Conservation (phyloP, 768 basidiomycete genomes). For the Clitopilus passeckerianus region DNA sequence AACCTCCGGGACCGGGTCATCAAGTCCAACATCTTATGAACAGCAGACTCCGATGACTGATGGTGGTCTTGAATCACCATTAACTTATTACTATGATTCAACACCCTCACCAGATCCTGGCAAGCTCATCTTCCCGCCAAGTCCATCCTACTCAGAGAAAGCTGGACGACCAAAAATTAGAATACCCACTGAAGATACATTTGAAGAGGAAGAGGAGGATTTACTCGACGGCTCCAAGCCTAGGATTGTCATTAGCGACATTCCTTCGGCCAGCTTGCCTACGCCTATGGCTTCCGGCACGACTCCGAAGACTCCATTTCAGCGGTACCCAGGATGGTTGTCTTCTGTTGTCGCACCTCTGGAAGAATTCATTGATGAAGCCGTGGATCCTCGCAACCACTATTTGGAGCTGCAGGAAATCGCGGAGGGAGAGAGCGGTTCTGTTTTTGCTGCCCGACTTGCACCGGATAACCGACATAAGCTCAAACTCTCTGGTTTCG, state of each 20-base stretch:
- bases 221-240: constrained; percentile 17
- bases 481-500: constrained; percentile 32
- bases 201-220: constrained; percentile 16
- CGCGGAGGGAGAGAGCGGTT: constrained; percentile 80
- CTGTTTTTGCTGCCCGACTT: constrained; percentile 48
- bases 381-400: constrained; percentile 54
- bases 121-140: constrained; percentile 14
- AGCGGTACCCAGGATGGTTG: constrained; percentile 60
- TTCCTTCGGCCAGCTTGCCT: constrained; percentile 2
- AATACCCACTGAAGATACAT: constrained; percentile 11
- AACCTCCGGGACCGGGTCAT: constrained; percentile 30
- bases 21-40: constrained; percentile 34
- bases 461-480: constrained; percentile 22
- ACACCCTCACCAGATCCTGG: constrained; percentile 22
- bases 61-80: constrained; percentile 19
- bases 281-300: constrained; percentile 16
- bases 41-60: constrained; percentile 35
- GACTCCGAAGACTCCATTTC: constrained; percentile 38
- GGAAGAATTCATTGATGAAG: constrained; percentile 59
- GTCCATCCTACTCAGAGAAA: constrained; percentile 11
- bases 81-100: constrained; percentile 32
- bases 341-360: constrained; percentile 54
- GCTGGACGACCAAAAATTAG: constrained; percentile 14
- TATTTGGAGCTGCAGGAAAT: constrained; percentile 73
- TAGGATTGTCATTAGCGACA: constrained; percentile 27